Conservation (phyloP, 2,329 filamentous ascomycete species). For the Hyphodiscus sp. region DNA sequence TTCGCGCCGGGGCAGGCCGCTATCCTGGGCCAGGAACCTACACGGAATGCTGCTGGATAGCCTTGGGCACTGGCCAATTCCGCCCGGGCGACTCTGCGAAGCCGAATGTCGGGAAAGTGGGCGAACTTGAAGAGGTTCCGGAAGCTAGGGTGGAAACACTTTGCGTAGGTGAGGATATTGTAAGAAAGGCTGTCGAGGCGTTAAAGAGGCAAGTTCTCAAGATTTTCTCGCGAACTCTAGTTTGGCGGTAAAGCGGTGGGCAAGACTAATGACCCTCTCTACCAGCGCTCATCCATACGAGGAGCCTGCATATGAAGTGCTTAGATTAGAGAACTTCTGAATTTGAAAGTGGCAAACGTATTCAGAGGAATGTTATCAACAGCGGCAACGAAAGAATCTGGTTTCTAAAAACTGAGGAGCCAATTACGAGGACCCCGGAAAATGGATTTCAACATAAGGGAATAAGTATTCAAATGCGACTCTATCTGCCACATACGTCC, state of each 20-base stretch:
- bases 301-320: constrained; percentile 43
- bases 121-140: constrained; percentile 49
- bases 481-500: no score
- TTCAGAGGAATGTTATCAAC: no score
- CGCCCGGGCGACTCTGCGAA: constrained; percentile 54
- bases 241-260: not conserved
- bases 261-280: constrained; percentile 11
- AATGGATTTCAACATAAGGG: no score
- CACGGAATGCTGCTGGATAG: constrained; percentile 46
- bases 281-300: constrained; percentile 45
- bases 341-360: no score
- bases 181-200: constrained; percentile 50
- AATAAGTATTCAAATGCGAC: no score
- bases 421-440: no score
- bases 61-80: constrained; percentile 57
- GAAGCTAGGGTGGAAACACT: constrained; percentile 59
- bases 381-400: no score
- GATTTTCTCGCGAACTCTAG: not conserved
- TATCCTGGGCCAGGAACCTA: constrained; percentile 43
- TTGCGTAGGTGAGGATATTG: constrained; percentile 51
- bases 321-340: constrained; percentile 42
- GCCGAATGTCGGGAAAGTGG: constrained; percentile 53
- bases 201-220: constrained; percentile 51
- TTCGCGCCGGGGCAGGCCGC: constrained; percentile 47
- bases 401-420: no score